Evolutionary conservation across 108 stramenopile genomes (phyloP), one percentile per base, ranked within the genome.

Genomic region (Fistulifera pelliculosa): DNA sequence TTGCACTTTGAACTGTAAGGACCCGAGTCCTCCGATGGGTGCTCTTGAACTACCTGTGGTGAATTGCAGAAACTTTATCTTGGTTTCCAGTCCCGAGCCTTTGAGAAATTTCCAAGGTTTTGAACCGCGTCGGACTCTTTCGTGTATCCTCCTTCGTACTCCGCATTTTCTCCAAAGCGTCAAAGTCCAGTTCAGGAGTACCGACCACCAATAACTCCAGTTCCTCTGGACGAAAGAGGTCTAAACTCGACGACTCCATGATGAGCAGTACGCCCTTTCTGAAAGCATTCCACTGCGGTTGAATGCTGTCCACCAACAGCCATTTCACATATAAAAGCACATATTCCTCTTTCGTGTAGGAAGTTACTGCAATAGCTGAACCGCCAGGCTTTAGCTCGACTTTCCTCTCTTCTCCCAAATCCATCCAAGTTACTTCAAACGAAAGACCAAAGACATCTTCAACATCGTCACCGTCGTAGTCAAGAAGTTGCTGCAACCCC

Each of bases 21-120:
- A 68, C 4, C 82, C 81, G n/a, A 95, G 69, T 19, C 96, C 96
- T 24, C 96, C 96, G 31, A 95, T 86, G 0, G 94, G 94, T 6
- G 92, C 93, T 71, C 76, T 75, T 23, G 58, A 79, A 19, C 71
- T 77, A 11, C 93, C 96, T 23, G 96, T 94, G 10, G 67, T 70
- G 64, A 97, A 97, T 69, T 89, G 87, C 40, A 97, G 71, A 27
- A 97, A 85, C 15, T 74, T 59, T n/a, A 62, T 58, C 58, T 93
- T 77, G 3, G 75, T 66, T 24, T 77, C 81, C 17, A 53, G 58
- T 13, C 57, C 27, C 21, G 77, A 52, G 17, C 65, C 40, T 26
- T 69, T 64, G 23, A 94, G 64, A 52, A 85, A 87, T 28, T 67
- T 66, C 94, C 94, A 95, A 95, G 75, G 41, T 82, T 74, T 17